Percentiles rank a stretch among this genome's conserved stretches.
Evolutionary conservation across 1,284 basidiomycete species (phyloP).

Genomic region (Lentinula novae-zelandiae): DNA sequence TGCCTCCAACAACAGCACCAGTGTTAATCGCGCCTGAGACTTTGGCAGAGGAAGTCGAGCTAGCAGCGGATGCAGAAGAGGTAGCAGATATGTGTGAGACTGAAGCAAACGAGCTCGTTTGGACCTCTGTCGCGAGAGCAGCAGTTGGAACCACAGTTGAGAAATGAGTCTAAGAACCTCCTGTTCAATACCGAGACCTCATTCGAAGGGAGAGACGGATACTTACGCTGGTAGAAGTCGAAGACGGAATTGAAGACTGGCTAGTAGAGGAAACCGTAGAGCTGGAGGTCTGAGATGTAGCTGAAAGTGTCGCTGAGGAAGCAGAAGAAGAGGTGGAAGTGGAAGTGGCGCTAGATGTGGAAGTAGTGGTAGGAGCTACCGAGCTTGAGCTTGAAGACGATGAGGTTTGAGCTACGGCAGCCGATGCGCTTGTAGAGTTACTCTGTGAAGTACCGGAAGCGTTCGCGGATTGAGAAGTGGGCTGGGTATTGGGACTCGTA

Average conservation of each 20-base stretch:
- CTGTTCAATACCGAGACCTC: background rate
- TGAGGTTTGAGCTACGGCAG: background rate
- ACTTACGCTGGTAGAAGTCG: constrained; percentile 5
- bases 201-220: background rate
- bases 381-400: background rate
- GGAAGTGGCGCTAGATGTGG: background rate
- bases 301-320: background rate
- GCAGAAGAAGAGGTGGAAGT: constrained; percentile 3
- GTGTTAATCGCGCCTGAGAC: constrained; percentile 16
- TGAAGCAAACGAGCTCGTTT: constrained; percentile 2
- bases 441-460: background rate
- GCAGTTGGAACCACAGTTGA: constrained; percentile 4
- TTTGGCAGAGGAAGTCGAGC: constrained; percentile 3
- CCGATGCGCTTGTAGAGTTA: background rate
- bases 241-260: background rate
- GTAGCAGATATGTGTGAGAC: background rate
- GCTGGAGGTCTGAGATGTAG: background rate
- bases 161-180: background rate
- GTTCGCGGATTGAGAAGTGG: background rate
- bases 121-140: background rate
- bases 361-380: background rate
- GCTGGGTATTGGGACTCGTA: background rate
- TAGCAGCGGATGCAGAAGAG: constrained; percentile 1
- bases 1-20: constrained; percentile 18
- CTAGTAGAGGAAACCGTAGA: background rate